Evolutionary conservation across 306 rosid genomes (phyloP).

Genomic region (Quercus cerris): DNA sequence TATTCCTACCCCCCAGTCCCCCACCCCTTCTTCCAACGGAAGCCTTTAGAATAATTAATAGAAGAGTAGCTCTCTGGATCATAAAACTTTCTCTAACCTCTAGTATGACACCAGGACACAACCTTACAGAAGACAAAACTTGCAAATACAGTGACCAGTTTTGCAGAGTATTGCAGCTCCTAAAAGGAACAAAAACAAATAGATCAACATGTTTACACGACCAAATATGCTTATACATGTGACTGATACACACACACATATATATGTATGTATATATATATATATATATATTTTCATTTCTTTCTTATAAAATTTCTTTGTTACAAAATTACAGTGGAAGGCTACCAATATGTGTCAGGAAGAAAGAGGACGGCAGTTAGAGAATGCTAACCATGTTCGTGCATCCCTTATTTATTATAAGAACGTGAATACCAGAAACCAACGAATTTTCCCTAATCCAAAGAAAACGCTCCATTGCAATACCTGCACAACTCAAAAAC

Average conservation of each 20-base stretch:
- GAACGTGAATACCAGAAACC: not conserved
- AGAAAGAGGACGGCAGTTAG: not conserved
- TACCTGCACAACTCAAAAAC: conserved; percentile 52
- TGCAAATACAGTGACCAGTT: too few species aligned
- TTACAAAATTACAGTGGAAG: conserved; percentile 17
- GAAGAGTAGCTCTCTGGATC: too few species aligned
- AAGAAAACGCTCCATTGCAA: conserved; percentile 81
- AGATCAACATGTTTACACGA: not conserved
- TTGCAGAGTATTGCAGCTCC: too few species aligned
- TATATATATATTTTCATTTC: not conserved
- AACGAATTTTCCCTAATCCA: conserved; percentile 42
- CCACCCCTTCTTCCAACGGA: too few species aligned
- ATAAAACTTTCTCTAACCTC: too few species aligned
- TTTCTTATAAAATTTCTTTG: conserved; percentile 6
- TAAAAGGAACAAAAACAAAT: too few species aligned
- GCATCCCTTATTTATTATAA: not conserved
- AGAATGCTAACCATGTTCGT: conserved; percentile 10
- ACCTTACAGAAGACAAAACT: too few species aligned
- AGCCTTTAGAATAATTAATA: too few species aligned
- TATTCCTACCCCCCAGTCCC: too few species aligned
- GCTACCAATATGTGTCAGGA: not conserved
- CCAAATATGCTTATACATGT: not conserved
- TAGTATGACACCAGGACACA: too few species aligned
- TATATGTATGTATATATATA: too few species aligned
- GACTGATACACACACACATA: not conserved